Evolutionary conservation across 2,329 filamentous ascomycete species (phyloP), one percentile per base, ranked within the genome.

Genomic region (Atkinsonella texensis): DNA sequence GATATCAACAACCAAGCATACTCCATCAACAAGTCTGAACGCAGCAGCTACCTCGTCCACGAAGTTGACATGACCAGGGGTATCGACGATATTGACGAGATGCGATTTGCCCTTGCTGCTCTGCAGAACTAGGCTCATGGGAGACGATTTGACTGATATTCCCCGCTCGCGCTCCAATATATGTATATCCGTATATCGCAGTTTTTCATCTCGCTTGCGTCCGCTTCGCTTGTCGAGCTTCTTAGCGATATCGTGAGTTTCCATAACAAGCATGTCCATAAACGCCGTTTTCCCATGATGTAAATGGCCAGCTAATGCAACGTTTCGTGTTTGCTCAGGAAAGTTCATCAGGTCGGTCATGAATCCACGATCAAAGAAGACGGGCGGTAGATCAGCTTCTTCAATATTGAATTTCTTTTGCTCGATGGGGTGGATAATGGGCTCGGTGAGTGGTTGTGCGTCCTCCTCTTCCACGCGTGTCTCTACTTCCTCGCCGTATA

Each of bases 201-300:
- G 74, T 68, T 95, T 89, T 69, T 95, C 89, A 60, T 96, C 89
- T 55, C 83, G 77, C 62, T 84, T 87, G 68, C 79, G 88, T 49
- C 91, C 90, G 51, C 81, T 84, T 66, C 87, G 83, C 69, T 85
- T 85, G 58, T 95, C 85, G 56, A 95, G 70, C 60, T 85, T 81
- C 45, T 88, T 83, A 49, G 80, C 75, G 50, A 97, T 82, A 60
- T 95, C 85, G 65, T 98, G 93, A 41, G 93, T 98, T 71, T 98
- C 89, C 63, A 91, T 75, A 12, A 98, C 93, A 58, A 98, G 74
- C 88, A 96, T 97, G 67, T 98, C 93, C 86, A 97, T 89, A 58
- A 98, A 88, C 0, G 91, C 89, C 11, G 93, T 98, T 75, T 98
- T 98, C 59, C 93, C 93, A 68, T 98, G 93, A 65, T 98, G 93